phyloP scores from a whole-genome alignment of 495 filamentous ascomycete genomes.

The Friedmanniomyces endolithicus region DNA sequence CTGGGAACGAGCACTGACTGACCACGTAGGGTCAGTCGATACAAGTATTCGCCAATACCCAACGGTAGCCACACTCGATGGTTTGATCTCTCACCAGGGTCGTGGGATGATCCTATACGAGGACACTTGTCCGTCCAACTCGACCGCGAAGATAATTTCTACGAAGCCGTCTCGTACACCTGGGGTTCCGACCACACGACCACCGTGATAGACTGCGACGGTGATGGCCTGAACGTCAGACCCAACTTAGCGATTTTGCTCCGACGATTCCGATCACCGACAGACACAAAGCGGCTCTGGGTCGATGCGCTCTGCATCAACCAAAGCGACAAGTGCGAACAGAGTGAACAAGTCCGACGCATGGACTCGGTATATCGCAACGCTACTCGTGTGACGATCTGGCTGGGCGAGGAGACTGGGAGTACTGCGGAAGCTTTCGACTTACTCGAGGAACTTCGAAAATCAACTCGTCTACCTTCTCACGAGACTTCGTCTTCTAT shows the following conservation, averaged over 20 bases:
- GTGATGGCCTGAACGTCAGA: not conserved
- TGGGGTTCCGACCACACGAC: not conserved
- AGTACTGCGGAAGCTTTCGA: not conserved
- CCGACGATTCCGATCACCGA: not conserved
- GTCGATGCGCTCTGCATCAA: constrained; percentile 29
- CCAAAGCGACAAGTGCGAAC: constrained; percentile 20
- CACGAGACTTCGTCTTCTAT: too few species aligned
- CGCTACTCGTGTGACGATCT: constrained; percentile 5
- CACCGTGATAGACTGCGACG: not conserved
- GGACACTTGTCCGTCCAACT: not conserved
- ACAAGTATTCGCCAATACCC: not conserved
- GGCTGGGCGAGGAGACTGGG: constrained; percentile 10
- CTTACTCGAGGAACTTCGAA: too few species aligned
- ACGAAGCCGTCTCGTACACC: not conserved
- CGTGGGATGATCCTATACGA: not conserved
- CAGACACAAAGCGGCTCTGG: constrained; percentile 15
- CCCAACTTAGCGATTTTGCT: not conserved
- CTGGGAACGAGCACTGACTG: too few species aligned
- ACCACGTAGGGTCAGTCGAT: too few species aligned
- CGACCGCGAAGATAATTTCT: not conserved
- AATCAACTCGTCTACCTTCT: too few species aligned
- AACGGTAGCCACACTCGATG: not conserved
- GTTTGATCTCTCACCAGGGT: not conserved
- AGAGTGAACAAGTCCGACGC: constrained; percentile 17
- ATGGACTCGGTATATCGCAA: constrained; percentile 23